Conservation (phyloP, 169 alveolate genomes). For the Plasmodium sp. region DNA sequence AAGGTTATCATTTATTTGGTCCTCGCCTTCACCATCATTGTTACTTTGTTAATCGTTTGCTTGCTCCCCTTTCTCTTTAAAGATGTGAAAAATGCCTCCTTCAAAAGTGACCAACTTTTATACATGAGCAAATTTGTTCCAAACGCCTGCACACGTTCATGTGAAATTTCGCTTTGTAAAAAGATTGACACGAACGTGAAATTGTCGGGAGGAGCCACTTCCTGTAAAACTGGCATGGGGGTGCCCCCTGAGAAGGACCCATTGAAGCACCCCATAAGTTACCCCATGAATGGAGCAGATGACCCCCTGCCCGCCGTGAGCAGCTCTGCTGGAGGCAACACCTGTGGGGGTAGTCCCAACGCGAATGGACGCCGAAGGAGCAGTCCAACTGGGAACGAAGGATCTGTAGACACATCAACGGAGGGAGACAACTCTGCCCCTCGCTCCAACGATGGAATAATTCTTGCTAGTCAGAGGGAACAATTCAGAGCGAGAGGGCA, state of each 20-base stretch:
- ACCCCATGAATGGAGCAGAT: background rate
- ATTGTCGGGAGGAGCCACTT: background rate
- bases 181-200: background rate
- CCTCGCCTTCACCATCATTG: background rate
- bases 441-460: background rate
- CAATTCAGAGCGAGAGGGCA: too few species aligned
- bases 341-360: background rate
- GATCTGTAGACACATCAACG: background rate
- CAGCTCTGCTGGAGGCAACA: background rate
- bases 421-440: background rate
- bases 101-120: background rate
- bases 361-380: too few species aligned
- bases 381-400: background rate
- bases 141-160: background rate
- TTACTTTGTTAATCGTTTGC: constrained; percentile 16
- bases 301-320: background rate
- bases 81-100: background rate
- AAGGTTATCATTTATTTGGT: constrained; percentile 12
- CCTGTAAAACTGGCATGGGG: background rate
- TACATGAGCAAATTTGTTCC: background rate
- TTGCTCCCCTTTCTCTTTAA: constrained; percentile 18
- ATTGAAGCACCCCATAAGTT: background rate
- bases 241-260: background rate
- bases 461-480: background rate
- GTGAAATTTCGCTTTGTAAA: constrained; percentile 8